Conservation (phyloP, 306 rosid species). For the Rosa lucieae region DNA sequence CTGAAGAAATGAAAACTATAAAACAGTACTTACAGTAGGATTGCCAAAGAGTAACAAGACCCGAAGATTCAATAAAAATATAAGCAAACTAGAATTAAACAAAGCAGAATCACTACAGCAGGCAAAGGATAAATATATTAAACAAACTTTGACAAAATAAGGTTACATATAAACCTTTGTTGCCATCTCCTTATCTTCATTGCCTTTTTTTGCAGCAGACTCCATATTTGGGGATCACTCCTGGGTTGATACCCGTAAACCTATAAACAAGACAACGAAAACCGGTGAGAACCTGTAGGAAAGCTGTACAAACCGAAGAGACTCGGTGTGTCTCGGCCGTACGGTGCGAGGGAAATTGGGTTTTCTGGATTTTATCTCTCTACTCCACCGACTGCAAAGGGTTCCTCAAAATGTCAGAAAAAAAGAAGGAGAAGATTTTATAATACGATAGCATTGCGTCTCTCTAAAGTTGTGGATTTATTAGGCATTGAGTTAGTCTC, state of each 20-base stretch:
- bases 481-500: too few species aligned
- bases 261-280: not conserved
- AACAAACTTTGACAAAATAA: not conserved
- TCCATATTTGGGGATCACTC: not conserved
- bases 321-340: not conserved
- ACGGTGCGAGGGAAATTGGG: not conserved
- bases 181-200: not conserved
- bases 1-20: not conserved
- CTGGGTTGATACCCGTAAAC: not conserved
- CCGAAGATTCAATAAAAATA: not conserved
- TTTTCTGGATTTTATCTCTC: not conserved
- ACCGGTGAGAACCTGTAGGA: not conserved
- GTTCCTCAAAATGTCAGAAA: too few species aligned
- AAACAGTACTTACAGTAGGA: not conserved
- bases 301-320: not conserved
- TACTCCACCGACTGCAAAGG: not conserved
- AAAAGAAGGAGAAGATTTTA: too few species aligned
- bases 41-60: not conserved
- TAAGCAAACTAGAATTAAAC: not conserved
- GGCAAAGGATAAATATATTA: not conserved
- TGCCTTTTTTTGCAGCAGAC: not conserved
- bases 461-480: too few species aligned
- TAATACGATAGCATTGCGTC: too few species aligned
- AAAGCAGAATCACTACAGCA: not conserved
- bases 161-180: not conserved